Base-by-base conservation (phyloP, 192 early-diverging fungal species). In the Gigaspora rosea region DNA sequence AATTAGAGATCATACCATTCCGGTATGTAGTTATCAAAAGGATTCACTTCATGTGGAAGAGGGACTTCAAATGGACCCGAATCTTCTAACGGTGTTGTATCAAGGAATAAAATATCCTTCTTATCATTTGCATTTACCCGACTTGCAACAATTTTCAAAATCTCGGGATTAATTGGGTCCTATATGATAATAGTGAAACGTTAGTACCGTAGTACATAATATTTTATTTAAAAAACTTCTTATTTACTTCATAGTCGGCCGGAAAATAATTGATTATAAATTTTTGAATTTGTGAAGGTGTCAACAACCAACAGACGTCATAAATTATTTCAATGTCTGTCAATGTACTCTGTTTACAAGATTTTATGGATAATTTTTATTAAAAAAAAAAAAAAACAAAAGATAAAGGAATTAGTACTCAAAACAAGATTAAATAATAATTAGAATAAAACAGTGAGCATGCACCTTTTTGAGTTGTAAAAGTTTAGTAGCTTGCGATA, bases 281-380 rank as follows among this genome's bases (percentile, higher is more conserved):
- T 88, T 98, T 98, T 84, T 97, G 95, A 83, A 99, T 96, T 85
- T 99, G 98, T 8, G 94, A 92, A 2, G 95, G 92, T 78, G 96
- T 97, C 73, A 99, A 86, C 79, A 97, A 85, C 88, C 95, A 97
- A 85, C 96, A 98, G 27, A 99, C 97, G 86, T 98, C 97, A 75
- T 98, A 98, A 79, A 99, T 98, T 61, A 94, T 97, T 78, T 98
- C 94, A 76, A 99, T 96, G 78, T 99, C 98, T 68, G 92, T 89
- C 75, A 84, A 78, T 36, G 83, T 85, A 18, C 83, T 80, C 80
- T 89, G 84, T 68, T 66, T 36, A 67, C 59, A 3, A 35, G 46
- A 52, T 50, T 64, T 61, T 58, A n/a, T n/a, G 22, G 27, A 54
- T 4, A 20, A 70, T 2, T n/a, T n/a, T n/a, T n/a, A n/a, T n/a